Evolutionary conservation across 345 rosid species (phyloP), one percentile per base, ranked within the genome.

Genomic region (Citrus hindsii): DNA sequence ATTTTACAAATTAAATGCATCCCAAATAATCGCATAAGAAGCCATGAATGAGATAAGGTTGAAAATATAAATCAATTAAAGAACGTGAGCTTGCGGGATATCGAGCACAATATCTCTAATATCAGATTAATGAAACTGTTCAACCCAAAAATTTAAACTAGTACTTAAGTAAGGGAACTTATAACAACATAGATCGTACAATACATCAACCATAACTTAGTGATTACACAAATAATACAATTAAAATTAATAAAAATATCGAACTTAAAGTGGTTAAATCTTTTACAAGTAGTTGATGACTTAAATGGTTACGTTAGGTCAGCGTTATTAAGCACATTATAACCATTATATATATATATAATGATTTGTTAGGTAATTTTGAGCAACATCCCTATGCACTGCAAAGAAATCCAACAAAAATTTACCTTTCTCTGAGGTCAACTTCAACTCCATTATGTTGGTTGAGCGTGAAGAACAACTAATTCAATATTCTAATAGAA

Each of bases 261-360:
- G 51, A 46, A 46, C 51, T 46, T 46, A 13, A 46, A 46, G 51
- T 46, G 3, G 51, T 46, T 3, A 46, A 46, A 3, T 46, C 18
- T 46, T 46, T 12, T 13, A 46, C 51, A 46, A 46, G 51, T 46
- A 3, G 51, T 3, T 30, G 21, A 13, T 46, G 70, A 51, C 24
- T 19, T 6, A 37, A 53, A 68, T 30, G 72, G 71, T 75, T 63
- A 60, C 9, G 79, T 76, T 81, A 72, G 86, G 83, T 77, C n/a
- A 79, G 67, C 28, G 28, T 79, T 79, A 35, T 64, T 16, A 60
- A 35, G 7, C 24, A 6, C 59, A 21, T 8, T 22, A 25, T 21
- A 12, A 28, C 40, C 6, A 3, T 24, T 32, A 56, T 12, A 30
- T 30, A 30, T 30, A 30, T 30, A 32, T 32, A 30, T 28, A 12